phyloP scores from a whole-genome alignment of 2,329 filamentous ascomycete species.

The Monilinia vaccinii-corymbosi region DNA sequence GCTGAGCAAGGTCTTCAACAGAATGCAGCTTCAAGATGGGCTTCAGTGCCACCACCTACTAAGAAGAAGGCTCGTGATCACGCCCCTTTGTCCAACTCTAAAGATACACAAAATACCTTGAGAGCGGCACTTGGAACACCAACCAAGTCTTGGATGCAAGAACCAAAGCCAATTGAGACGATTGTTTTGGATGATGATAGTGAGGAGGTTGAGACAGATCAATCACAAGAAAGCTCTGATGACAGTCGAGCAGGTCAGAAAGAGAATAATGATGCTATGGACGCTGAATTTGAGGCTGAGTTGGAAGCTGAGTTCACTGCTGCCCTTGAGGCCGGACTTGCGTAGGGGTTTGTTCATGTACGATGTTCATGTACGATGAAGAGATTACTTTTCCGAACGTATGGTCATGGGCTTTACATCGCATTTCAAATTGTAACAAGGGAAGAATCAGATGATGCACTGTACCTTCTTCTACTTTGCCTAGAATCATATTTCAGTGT shows the following conservation, averaged over 20 bases:
- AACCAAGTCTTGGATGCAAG: not conserved
- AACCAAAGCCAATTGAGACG: not conserved
- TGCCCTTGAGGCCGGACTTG: not conserved
- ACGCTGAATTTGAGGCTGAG: not conserved
- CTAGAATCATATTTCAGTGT: not conserved
- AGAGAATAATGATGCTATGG: not conserved
- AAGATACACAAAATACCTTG: not conserved
- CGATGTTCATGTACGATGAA: not conserved
- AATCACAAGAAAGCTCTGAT: not conserved
- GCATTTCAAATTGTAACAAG: not conserved
- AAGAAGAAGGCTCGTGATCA: not conserved
- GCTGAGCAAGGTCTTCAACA: not conserved
- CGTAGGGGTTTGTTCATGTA: not conserved
- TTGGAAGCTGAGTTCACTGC: not conserved
- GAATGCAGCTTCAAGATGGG: not conserved
- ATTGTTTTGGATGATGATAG: conserved; percentile 3
- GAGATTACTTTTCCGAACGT: not conserved
- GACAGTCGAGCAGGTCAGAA: not conserved
- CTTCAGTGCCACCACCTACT: not conserved
- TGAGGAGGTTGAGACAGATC: not conserved
- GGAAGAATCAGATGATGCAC: not conserved
- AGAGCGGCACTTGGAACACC: not conserved
- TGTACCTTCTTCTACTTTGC: not conserved
- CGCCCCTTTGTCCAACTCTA: not conserved
- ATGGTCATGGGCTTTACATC: not conserved